Percentiles rank a stretch among this genome's conserved stretches.
Conservation (phyloP, 495 filamentous ascomycete species). For the Glonium stellatum region DNA sequence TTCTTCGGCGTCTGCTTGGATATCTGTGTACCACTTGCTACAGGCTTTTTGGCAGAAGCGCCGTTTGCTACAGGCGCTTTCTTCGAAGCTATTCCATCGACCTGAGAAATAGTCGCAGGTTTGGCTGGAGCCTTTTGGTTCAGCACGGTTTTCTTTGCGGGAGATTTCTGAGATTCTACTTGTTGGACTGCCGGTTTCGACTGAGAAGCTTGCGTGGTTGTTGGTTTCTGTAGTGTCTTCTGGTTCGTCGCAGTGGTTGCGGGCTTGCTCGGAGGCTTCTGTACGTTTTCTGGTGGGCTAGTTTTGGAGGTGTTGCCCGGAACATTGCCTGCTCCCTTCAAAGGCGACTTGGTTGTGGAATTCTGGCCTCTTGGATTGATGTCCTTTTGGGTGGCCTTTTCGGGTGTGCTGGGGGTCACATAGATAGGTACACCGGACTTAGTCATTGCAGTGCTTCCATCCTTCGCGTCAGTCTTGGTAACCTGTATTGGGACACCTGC, state of each 20-base stretch:
- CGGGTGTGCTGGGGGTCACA: slow-evolving; percentile 12
- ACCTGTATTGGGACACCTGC: slow-evolving; percentile 25
- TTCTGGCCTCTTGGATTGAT: neutral
- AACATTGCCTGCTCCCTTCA: neutral
- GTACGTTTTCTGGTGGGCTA: too few relatives aligned
- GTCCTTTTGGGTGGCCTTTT: slow-evolving; percentile 9
- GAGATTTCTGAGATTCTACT: neutral
- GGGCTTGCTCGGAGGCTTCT: neutral
- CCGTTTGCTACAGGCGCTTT: neutral
- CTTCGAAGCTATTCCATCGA: neutral
- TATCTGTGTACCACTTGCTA: neutral
- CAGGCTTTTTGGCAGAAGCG: slow-evolving; percentile 1
- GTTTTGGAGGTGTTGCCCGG: neutral
- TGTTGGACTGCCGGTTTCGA: neutral
- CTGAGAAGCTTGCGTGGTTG: neutral
- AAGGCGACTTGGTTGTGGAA: neutral
- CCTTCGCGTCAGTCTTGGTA: slow-evolving; percentile 21
- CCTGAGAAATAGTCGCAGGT: neutral
- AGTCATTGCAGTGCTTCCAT: slow-evolving; percentile 18
- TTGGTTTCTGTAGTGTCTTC: slow-evolving; percentile 1
- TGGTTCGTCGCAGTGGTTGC: neutral
- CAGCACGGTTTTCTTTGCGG: neutral
- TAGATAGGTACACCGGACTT: slow-evolving; percentile 18
- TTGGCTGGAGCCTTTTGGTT: slow-evolving; percentile 1
- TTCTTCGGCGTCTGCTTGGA: slow-evolving; percentile 8